These are phyloP conservation scores for Lachnellula suecica DNA, from an alignment of 2,329 filamentous ascomycete species.

Conservation along the genomic window DNA sequence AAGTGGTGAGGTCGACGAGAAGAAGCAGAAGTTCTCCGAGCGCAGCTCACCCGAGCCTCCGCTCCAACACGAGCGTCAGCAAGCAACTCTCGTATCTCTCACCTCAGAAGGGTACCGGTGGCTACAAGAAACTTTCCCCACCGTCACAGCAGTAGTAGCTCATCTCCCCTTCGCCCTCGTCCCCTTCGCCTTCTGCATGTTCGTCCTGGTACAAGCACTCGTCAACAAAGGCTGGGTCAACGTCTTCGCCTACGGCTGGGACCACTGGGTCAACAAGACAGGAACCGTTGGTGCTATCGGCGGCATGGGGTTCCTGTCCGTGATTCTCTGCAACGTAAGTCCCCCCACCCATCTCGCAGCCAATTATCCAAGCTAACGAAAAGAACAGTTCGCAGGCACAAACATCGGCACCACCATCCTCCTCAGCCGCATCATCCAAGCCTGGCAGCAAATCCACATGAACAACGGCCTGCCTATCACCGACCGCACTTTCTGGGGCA, in stretches of 20 bases:
- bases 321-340: constrained; percentile 71
- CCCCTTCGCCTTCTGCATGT: constrained; percentile 74
- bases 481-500: constrained; percentile 70
- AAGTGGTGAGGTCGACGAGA: constrained; percentile 10
- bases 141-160: constrained; percentile 60
- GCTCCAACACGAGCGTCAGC: constrained; percentile 14
- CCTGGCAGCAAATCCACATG: constrained; percentile 62
- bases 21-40: neutral
- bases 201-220: constrained; percentile 69
- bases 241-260: constrained; percentile 72
- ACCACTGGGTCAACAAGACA: constrained; percentile 69
- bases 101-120: constrained; percentile 48
- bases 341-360: constrained; percentile 1
- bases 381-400: constrained; percentile 66
- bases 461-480: constrained; percentile 48
- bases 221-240: constrained; percentile 74
- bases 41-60: constrained; percentile 3
- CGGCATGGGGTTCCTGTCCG: constrained; percentile 72
- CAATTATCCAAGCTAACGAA: constrained; percentile 12
- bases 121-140: constrained; percentile 70
- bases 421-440: constrained; percentile 67
- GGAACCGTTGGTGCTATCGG: constrained; percentile 67
- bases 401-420: constrained; percentile 77
- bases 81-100: constrained; percentile 53
- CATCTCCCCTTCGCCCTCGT: constrained; percentile 68